Evolutionary conservation across 345 rosid genomes (phyloP).

Genomic region (Eucalyptus pumila): DNA sequence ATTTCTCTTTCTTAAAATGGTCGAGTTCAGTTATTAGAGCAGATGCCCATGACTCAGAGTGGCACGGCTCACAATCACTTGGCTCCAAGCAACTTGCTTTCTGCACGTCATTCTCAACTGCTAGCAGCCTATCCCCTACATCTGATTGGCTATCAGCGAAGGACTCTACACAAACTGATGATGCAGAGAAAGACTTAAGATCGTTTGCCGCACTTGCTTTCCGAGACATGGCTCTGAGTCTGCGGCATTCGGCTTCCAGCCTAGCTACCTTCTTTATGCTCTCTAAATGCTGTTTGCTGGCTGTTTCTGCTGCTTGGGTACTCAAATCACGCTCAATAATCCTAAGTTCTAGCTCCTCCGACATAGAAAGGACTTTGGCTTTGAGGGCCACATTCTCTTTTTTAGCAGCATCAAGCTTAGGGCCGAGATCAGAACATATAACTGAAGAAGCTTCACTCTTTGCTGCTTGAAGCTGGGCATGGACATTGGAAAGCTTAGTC

Average conservation of each 20-base stretch:
- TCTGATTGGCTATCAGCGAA: slow-evolving; percentile 65
- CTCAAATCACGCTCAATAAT: slow-evolving; percentile 79
- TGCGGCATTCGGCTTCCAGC: slow-evolving; percentile 75
- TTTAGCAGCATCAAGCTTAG: slow-evolving; percentile 46
- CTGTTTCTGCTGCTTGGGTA: slow-evolving; percentile 77
- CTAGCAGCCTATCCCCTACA: slow-evolving; percentile 33
- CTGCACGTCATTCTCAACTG: slow-evolving; percentile 27
- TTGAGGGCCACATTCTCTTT: slow-evolving; percentile 55
- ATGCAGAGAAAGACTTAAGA: slow-evolving; percentile 16
- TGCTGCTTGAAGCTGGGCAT: slow-evolving; percentile 19
- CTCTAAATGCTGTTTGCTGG: slow-evolving; percentile 84
- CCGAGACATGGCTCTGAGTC: slow-evolving; percentile 39
- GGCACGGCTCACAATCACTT: slow-evolving; percentile 8
- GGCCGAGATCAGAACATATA: slow-evolving; percentile 16
- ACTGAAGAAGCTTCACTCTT: slow-evolving; percentile 13
- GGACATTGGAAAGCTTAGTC: slow-evolving; percentile 27
- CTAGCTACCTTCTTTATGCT: slow-evolving; percentile 65
- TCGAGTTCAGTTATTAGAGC: slow-evolving; percentile 14
- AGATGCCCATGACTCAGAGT: slow-evolving; percentile 20
- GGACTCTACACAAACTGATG: slow-evolving; percentile 45
- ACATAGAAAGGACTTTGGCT: slow-evolving; percentile 28
- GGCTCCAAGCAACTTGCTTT: slow-evolving; percentile 7
- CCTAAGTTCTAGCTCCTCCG: slow-evolving; percentile 48
- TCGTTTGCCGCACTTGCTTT: slow-evolving; percentile 19
- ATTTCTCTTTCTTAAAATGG: slow-evolving; percentile 24